A percentile compares a stretch with the other conserved stretches of the same genome.
phyloP scores from a whole-genome alignment of 2,329 filamentous ascomycete genomes.

The Colletotrichum sp. region DNA sequence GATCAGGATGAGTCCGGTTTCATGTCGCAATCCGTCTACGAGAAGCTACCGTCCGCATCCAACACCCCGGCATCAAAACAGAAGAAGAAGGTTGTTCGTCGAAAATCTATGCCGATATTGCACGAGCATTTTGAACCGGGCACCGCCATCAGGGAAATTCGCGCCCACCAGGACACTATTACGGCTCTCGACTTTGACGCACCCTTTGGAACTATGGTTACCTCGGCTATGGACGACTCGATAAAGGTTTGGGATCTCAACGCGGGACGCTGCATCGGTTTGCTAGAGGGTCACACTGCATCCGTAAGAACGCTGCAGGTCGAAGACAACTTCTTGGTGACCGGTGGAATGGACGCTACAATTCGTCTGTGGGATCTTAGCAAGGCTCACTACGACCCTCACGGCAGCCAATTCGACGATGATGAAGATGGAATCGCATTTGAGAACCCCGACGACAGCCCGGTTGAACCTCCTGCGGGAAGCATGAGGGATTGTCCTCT shows the following conservation, averaged over 20 bases:
- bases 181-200: constrained; percentile 95
- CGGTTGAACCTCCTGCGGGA: constrained; percentile 73
- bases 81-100: constrained; percentile 63
- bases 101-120: constrained; percentile 90
- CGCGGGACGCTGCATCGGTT: constrained; percentile 87
- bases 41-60: constrained; percentile 74
- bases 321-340: constrained; percentile 93
- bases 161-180: constrained; percentile 86
- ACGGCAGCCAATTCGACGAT: constrained; percentile 62
- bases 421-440: constrained; percentile 74
- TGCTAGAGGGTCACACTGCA: constrained; percentile 91
- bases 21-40: constrained; percentile 98
- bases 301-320: constrained; percentile 93
- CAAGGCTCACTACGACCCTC: constrained; percentile 82
- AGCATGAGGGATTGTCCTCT: constrained; percentile 90
- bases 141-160: constrained; percentile 84
- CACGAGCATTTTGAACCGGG: constrained; percentile 96
- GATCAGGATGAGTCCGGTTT: constrained; percentile 66
- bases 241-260: constrained; percentile 97
- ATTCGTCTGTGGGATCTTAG: constrained; percentile 95
- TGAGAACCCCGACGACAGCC: constrained; percentile 71
- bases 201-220: constrained; percentile 96
- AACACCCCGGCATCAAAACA: constrained; percentile 56
- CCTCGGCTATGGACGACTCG: constrained; percentile 89
- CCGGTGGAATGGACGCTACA: constrained; percentile 92